Conservation (phyloP, 768 basidiomycete species). For the Tricholoma bakamatsutake region DNA sequence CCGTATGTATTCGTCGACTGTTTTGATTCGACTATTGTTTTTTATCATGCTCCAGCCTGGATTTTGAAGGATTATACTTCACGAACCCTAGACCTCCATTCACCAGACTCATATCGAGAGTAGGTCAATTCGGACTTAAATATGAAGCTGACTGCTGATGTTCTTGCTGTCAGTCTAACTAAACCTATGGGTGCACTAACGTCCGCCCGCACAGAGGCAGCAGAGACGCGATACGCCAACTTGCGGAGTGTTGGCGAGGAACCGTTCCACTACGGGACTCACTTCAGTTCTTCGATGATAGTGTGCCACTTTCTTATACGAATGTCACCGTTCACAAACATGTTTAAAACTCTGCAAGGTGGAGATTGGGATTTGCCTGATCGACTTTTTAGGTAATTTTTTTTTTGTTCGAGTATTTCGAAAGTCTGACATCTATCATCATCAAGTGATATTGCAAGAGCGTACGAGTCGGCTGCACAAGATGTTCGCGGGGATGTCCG, state of each 20-base stretch:
- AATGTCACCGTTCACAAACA: constrained; percentile 84
- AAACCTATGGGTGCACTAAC: constrained; percentile 92
- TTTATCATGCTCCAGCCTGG: constrained; percentile 56
- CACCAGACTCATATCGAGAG: constrained; percentile 67
- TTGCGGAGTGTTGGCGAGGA: constrained; percentile 76
- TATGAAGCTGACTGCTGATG: neutral
- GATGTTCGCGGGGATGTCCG: constrained; percentile 91
- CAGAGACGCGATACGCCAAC: constrained; percentile 66
- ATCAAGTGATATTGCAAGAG: constrained; percentile 64
- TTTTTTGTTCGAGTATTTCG: neutral
- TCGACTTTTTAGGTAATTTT: constrained; percentile 65
- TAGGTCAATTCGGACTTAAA: constrained; percentile 28
- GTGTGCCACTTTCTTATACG: constrained; percentile 93
- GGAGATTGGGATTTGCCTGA: constrained; percentile 95
- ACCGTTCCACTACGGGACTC: constrained; percentile 92
- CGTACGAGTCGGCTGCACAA: constrained; percentile 79
- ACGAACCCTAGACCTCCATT: constrained; percentile 53
- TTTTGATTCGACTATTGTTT: neutral
- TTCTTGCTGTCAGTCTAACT: constrained; percentile 46
- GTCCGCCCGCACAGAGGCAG: constrained; percentile 65
- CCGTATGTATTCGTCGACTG: constrained; percentile 40
- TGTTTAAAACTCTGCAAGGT: constrained; percentile 93
- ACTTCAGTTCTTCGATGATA: constrained; percentile 96
- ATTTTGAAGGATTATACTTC: constrained; percentile 83
- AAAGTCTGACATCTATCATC: neutral